phyloP scores from a whole-genome alignment of 345 rosid genomes.

The Abelmoschus esculentus region DNA sequence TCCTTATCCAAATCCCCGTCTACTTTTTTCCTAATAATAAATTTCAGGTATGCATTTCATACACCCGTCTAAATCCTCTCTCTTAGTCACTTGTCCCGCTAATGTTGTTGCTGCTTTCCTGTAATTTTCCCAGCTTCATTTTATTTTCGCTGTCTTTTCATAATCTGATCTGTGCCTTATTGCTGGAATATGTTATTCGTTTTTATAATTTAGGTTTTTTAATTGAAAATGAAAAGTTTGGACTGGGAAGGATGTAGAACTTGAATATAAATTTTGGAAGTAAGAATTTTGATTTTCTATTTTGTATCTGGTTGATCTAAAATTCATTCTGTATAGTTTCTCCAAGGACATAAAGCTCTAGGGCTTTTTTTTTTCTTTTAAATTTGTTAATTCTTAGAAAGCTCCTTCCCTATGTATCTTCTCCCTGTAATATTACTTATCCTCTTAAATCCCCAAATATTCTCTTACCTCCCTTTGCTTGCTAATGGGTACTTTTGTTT shows the following conservation, averaged over 20 bases:
- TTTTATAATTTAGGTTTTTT: not conserved
- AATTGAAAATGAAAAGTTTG: not conserved
- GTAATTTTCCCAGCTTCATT: not conserved
- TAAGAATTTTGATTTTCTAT: not conserved
- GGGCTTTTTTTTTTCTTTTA: too few relatives aligned
- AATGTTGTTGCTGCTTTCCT: not conserved
- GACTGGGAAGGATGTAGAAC: too few relatives aligned
- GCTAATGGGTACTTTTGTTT: not conserved
- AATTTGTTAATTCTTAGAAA: too few relatives aligned
- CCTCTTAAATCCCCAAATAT: too few relatives aligned
- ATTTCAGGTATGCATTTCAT: not conserved
- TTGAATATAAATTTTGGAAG: not conserved
- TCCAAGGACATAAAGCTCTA: too few relatives aligned
- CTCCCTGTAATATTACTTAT: too few relatives aligned
- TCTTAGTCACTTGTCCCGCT: not conserved
- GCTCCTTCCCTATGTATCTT: too few relatives aligned
- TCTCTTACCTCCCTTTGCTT: too few relatives aligned
- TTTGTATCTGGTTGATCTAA: not conserved
- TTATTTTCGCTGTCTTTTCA: not conserved
- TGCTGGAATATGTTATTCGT: not conserved
- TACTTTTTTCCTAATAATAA: not conserved
- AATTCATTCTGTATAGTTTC: not conserved
- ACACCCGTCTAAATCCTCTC: not conserved
- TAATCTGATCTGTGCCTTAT: not conserved
- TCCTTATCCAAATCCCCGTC: not conserved